Conservation (phyloP, 495 filamentous ascomycete genomes). For the Tuber borchii region DNA sequence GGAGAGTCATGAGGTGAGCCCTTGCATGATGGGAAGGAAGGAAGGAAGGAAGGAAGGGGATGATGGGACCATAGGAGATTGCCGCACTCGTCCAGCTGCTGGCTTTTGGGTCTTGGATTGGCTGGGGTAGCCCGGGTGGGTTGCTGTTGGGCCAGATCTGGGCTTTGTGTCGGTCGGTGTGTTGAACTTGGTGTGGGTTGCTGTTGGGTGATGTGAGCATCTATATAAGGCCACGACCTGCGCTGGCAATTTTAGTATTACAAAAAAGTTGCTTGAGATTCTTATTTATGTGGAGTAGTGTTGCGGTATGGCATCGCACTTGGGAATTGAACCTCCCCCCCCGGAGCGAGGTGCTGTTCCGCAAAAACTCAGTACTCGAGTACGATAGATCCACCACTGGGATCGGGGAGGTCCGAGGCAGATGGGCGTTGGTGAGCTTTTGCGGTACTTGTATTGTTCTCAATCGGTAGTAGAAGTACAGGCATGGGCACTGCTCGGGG, state of each 20-base stretch:
- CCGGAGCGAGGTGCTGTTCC: neutral
- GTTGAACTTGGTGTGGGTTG: neutral
- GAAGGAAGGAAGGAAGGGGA: neutral
- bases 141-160: neutral
- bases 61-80: neutral
- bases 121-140: no score
- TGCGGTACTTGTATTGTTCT: neutral
- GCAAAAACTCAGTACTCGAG: no score
- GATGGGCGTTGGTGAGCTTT: no score
- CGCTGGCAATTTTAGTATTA: no score
- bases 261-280: no score
- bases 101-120: neutral
- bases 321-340: neutral
- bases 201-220: neutral
- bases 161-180: neutral
- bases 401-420: no score
- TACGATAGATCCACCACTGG: no score
- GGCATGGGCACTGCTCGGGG: no score
- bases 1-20: neutral
- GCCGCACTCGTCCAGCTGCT: neutral
- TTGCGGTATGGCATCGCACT: neutral
- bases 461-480: no score
- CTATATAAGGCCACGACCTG: neutral
- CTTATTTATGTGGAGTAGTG: no score
- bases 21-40: neutral